Evolutionary conservation across 495 filamentous ascomycete species (phyloP), one percentile per base, ranked within the genome.

Genomic region (Penicillium tannophilum): DNA sequence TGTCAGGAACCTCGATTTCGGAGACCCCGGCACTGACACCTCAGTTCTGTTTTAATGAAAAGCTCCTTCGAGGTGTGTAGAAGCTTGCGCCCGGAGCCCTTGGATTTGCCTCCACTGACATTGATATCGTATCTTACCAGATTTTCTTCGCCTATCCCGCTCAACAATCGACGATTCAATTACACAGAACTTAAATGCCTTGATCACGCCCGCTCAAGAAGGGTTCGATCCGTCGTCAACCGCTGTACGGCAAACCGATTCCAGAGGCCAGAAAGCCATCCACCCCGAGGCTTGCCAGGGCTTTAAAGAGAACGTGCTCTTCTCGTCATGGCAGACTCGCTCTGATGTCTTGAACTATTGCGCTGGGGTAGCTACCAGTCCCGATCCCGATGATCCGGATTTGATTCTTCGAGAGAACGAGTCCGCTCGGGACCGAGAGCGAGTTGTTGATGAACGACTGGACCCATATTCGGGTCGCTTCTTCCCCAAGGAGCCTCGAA

Each of bases 11-110:
- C 26, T 76, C 83, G 10, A 73, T 74, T 26, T 76, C 71, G 2
- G 74, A 79, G 24, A 76, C 78, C 46, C 91, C 92, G 4, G 65
- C 68, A 43, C 78, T 98, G 48, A 93, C 84, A 28, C 92, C 93
- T 17, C 90, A 93, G 70, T 94, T 98, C 66, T 98, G 94, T 71
- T 98, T 98, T 78, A 88, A 92, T 49, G 90, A 93, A 48, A 82
- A 85, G 28, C 82, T 90, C 12, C 79, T 98, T 33, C 82, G 87
- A 91, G 93, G 94, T 92, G 75, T 36, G 66, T 65, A 35, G 30
- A 33, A n/a, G 3, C 16, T 31, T 23, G 9, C 26, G 14, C 31
- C 42, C 19, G 48, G 47, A 33, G 35, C 16, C 26, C 49, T 9
- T 35, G 26, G 11, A 41, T 14, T 31, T 31, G 12, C 24, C 42